Evolutionary conservation across 306 rosid species (phyloP).

Genomic region (Vigna trinervia): DNA sequence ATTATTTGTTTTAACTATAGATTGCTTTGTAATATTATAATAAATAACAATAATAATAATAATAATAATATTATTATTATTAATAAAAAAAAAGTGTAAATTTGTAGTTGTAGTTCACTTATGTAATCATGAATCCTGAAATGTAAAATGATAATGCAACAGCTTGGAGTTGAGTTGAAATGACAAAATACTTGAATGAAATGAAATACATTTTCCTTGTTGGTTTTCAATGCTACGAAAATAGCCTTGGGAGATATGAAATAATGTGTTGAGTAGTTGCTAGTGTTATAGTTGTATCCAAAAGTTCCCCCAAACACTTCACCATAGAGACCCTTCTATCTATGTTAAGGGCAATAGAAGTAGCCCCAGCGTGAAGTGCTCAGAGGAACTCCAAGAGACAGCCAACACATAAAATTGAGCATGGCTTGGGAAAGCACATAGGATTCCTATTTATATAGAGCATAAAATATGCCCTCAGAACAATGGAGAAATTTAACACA

Average conservation of each 20-base stretch:
- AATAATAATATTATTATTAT: too few relatives aligned
- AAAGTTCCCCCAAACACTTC: constrained; percentile 32
- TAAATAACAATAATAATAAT: too few relatives aligned
- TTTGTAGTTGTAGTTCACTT: too few relatives aligned
- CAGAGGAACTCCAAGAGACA: background rate
- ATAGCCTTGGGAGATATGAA: background rate
- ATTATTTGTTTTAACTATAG: too few relatives aligned
- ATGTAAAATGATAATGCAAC: background rate
- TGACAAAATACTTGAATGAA: background rate
- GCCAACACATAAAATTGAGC: background rate
- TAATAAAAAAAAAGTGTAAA: too few relatives aligned
- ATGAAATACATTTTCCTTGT: background rate
- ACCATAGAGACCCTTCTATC: background rate
- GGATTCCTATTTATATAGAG: background rate
- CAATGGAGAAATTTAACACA: background rate
- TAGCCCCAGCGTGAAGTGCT: background rate
- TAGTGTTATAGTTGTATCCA: background rate
- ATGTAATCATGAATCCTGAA: too few relatives aligned
- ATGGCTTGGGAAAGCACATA: background rate
- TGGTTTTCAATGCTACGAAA: background rate
- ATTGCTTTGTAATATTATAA: too few relatives aligned
- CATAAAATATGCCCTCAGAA: too few relatives aligned
- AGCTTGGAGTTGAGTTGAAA: constrained; percentile 5
- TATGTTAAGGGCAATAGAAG: background rate
- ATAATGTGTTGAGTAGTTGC: background rate